These are phyloP conservation scores for Lumnitzera littorea DNA, from an alignment of 345 rosid species.

Conservation along the genomic window DNA sequence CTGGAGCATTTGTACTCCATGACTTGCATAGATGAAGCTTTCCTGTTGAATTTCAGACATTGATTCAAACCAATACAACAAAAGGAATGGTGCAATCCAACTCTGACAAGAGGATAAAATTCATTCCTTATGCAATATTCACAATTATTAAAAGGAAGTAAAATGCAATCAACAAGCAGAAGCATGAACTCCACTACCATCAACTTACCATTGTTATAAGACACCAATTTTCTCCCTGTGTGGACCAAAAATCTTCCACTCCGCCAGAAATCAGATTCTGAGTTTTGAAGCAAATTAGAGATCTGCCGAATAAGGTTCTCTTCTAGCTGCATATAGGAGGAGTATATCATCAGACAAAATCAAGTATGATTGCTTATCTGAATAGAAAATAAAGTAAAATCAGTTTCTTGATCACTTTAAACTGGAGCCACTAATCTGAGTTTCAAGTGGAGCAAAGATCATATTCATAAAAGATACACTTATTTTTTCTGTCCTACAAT, in stretches of 20 bases:
- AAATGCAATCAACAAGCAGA: background rate
- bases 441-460: too few species aligned
- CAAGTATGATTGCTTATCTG: background rate
- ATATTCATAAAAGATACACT: too few species aligned
- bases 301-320: constrained; percentile 48
- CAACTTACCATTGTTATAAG: constrained; percentile 60
- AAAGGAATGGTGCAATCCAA: background rate
- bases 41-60: constrained; percentile 36
- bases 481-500: background rate
- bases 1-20: constrained; percentile 67
- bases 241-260: constrained; percentile 61
- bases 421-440: too few species aligned
- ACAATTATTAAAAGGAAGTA: too few species aligned
- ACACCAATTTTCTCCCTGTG: constrained; percentile 59
- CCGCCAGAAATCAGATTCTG: constrained; percentile 64
- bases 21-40: constrained; percentile 59
- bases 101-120: background rate
- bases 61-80: background rate
- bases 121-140: background rate
- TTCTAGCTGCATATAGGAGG: constrained; percentile 49
- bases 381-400: too few species aligned
- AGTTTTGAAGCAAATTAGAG: constrained; percentile 43
- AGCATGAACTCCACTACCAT: background rate
- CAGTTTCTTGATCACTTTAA: too few species aligned
- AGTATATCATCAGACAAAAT: constrained; percentile 18